Evolutionary conservation across 768 basidiomycete species (phyloP), one percentile per base, ranked within the genome.

Genomic region (Dioszegia crocea): DNA sequence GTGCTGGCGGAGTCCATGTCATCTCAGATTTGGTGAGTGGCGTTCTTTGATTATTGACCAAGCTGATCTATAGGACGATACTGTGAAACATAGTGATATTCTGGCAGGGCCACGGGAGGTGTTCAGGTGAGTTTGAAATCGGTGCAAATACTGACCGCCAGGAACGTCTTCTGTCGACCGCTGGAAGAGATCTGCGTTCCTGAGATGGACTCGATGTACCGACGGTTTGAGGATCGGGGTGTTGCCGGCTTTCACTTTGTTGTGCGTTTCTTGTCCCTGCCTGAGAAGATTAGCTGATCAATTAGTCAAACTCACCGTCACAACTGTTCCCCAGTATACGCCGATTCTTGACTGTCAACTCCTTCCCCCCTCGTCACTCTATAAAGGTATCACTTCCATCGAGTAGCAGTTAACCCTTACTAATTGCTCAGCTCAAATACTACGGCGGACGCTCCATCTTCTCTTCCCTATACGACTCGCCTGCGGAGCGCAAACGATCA

Each of bases 151-250:
- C 43, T 30, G 36, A 29, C 29, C 14, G 48, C 23, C 14, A 74
- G 72, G 27, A 94, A 92, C 70, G 91, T 94, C 0, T 98, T 99
- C 61, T 91, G 91, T 16, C 87, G 87, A 67, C 88, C 90, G 54
- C 74, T 90, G 29, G 80, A 82, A 54, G 91, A 97, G 47, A 83
- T 85, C 31, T 78, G 87, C 41, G 88, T 96, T 45, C 86, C 85
- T 3, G 72, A 73, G n/a, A 75, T 77, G 71, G 53, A 68, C 10
- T 55, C 66, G 1, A 68, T 79, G 64, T 80, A 79, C 53, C 58
- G 61, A 3, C 39, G 40, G 3, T 61, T 78, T 56, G 51, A 51
- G 1, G 50, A 61, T 4, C 44, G 78, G 19, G 91, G 91, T 0
- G 87, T 86, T 0, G 56, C 55, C 2, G 71, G 71, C 0, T 74